Percentiles rank a stretch among this genome's conserved stretches.
These are phyloP conservation scores for Talaromyces atroroseus DNA, from an alignment of 2,329 filamentous ascomycete genomes.

Conservation along the genomic window DNA sequence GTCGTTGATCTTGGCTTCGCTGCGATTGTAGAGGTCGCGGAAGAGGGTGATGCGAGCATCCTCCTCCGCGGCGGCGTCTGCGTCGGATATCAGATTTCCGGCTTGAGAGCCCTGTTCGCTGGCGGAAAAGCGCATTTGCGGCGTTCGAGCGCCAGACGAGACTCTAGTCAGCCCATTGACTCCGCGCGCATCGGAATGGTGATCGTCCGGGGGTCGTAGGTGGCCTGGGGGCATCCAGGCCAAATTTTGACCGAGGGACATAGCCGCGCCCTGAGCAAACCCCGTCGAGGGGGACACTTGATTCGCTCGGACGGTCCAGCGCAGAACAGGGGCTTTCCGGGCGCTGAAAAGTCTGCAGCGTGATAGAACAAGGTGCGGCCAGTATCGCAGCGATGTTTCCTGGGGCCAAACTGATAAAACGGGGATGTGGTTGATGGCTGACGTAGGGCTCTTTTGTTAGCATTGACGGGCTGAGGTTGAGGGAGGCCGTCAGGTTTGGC, in stretches of 20 bases:
- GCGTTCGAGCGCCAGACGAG: slow-evolving; percentile 40
- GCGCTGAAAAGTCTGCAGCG: slow-evolving; percentile 30
- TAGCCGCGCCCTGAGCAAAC: slow-evolving; percentile 43
- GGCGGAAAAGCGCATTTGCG: slow-evolving; percentile 39
- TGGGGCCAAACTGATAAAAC: slow-evolving; percentile 29
- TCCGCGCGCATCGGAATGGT: slow-evolving; percentile 31
- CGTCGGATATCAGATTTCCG: slow-evolving; percentile 45
- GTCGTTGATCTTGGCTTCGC: slow-evolving; percentile 68
- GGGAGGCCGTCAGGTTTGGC: slow-evolving; percentile 10
- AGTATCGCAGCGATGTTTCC: slow-evolving; percentile 25
- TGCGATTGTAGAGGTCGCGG: slow-evolving; percentile 68
- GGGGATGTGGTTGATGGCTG: slow-evolving; percentile 34
- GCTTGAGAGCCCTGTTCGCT: slow-evolving; percentile 43
- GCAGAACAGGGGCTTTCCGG: slow-evolving; percentile 21
- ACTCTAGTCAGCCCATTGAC: slow-evolving; percentile 41
- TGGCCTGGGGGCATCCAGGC: slow-evolving; percentile 60
- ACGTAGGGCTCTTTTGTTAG: slow-evolving; percentile 33
- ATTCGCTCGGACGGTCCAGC: slow-evolving; percentile 27
- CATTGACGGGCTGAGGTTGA: slow-evolving; percentile 26
- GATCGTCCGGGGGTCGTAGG: slow-evolving; percentile 59
- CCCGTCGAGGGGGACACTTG: slow-evolving; percentile 43
- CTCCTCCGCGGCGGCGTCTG: slow-evolving; percentile 61
- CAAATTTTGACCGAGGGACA: slow-evolving; percentile 64
- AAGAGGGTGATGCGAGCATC: slow-evolving; percentile 65
- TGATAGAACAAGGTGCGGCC: slow-evolving; percentile 17